phyloP scores from a whole-genome alignment of 2,329 filamentous ascomycete genomes.

The Ophiostoma himal-ulmi region DNA sequence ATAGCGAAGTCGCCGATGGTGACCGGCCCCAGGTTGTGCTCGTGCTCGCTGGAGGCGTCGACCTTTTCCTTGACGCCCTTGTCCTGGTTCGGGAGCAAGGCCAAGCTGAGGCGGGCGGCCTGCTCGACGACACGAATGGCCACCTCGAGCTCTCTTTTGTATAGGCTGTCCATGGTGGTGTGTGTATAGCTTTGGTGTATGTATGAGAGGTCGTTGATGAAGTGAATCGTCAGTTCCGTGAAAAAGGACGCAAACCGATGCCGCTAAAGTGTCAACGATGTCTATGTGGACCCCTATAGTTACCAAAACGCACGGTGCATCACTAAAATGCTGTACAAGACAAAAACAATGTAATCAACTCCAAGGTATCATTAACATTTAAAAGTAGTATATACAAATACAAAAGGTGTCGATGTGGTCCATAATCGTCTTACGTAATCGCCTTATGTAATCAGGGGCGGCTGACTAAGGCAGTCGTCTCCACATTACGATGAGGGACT shows the following conservation, averaged over 20 bases:
- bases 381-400: not conserved
- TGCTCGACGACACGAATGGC: slow-evolving; percentile 41
- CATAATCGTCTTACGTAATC: too few relatives aligned
- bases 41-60: slow-evolving; percentile 37
- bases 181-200: not conserved
- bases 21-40: slow-evolving; percentile 49
- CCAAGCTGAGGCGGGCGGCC: slow-evolving; percentile 46
- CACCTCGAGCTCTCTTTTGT: slow-evolving; percentile 39
- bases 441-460: too few relatives aligned
- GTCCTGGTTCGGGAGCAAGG: slow-evolving; percentile 42
- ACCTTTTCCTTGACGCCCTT: slow-evolving; percentile 40
- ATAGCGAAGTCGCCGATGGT: slow-evolving; percentile 56
- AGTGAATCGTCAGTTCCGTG: not conserved
- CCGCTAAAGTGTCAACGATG: not conserved
- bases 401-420: too few relatives aligned
- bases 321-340: not conserved
- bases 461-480: too few relatives aligned
- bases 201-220: not conserved
- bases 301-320: not conserved
- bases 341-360: not conserved
- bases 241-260: not conserved
- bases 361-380: slow-evolving; percentile 1
- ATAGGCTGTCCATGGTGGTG: slow-evolving; percentile 33
- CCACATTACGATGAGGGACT: too few relatives aligned
- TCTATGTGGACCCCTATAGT: not conserved